Conservation (phyloP, 306 rosid genomes). For the Acacia melanoxylon region DNA sequence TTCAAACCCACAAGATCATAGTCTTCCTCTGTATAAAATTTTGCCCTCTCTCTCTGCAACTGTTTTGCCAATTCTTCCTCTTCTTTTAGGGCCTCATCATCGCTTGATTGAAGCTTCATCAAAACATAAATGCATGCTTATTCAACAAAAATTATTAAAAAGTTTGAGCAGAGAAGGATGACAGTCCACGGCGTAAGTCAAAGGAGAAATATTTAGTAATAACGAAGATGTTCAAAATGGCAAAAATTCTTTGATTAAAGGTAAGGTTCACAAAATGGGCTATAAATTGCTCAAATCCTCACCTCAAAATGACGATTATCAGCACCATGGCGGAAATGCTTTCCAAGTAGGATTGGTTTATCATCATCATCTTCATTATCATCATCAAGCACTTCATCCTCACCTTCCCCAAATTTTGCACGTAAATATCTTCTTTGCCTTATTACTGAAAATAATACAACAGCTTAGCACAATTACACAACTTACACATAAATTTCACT, state of each 20-base stretch:
- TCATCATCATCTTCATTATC: conserved; percentile 61
- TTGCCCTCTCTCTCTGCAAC: conserved; percentile 61
- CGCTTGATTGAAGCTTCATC: conserved; percentile 67
- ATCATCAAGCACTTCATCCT: conserved; percentile 58
- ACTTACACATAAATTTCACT: conserved; percentile 9
- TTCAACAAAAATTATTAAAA: conserved; percentile 32
- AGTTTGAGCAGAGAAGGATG: conserved; percentile 8
- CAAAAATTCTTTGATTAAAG: not conserved
- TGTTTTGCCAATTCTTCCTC: conserved; percentile 72
- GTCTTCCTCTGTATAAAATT: conserved; percentile 57
- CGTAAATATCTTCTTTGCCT: conserved; percentile 57
- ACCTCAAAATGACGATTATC: conserved; percentile 88
- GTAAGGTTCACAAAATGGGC: not conserved
- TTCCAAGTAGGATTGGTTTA: conserved; percentile 45
- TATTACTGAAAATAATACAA: conserved; percentile 49
- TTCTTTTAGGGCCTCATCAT: conserved; percentile 70
- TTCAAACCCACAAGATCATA: conserved; percentile 61
- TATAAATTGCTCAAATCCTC: conserved; percentile 26
- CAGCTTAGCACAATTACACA: conserved; percentile 19
- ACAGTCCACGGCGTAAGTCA: not conserved
- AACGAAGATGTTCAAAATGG: not conserved
- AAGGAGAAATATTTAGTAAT: not conserved
- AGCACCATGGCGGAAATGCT: conserved; percentile 51
- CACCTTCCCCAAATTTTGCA: conserved; percentile 65
- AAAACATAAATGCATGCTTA: conserved; percentile 29